Evolutionary conservation across 2,329 filamentous ascomycete species (phyloP), one percentile per base, ranked within the genome.

Genomic region (Fusarium sp.): DNA sequence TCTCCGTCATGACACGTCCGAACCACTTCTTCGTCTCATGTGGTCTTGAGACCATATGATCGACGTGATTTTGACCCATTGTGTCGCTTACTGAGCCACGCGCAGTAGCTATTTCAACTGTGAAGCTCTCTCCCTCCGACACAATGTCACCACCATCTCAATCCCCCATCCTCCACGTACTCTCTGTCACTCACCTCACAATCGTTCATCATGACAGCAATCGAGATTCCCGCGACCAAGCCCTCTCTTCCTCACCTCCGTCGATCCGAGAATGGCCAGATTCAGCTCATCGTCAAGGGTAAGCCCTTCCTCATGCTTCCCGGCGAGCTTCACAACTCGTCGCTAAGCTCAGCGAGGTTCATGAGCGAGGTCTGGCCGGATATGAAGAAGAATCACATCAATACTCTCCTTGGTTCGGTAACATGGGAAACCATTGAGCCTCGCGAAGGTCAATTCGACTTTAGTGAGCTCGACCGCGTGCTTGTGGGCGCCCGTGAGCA

Each of bases 391-490:
- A 72, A 79, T 49, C 40, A 42, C 40, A 22, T 78, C 77, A 38
- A 73, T 83, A 83, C 82, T 0, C 70, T 83, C 6, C 80, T 83
- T 3, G 81, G 82, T 2, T 78, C 79, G 2, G 78, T 83, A 1
- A 75, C 81, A 0, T 83, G 82, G 82, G 82, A 83, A 49, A 79
- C 77, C 58, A 81, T 83, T 10, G 82, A 83, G 67, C 81, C 81
- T 0, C 65, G 66, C 0, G 82, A 83, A 51, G 81, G 80, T 10
- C 36, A 78, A 3, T 83, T 83, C 46, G 72, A 80, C 60, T 83
- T 83, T 46, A 33, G 68, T 5, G 80, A 82, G 60, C 79, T 83
- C 3, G 81, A 83, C 38, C 65, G 71, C 4, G 79, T 83, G 1
- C 75, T 83, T 4, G 35, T 69, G 10, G 80, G 77, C 27, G 81